These are phyloP conservation scores for Leishmania gerbilli DNA, from an alignment of 208 protist species.

Conservation along the genomic window DNA sequence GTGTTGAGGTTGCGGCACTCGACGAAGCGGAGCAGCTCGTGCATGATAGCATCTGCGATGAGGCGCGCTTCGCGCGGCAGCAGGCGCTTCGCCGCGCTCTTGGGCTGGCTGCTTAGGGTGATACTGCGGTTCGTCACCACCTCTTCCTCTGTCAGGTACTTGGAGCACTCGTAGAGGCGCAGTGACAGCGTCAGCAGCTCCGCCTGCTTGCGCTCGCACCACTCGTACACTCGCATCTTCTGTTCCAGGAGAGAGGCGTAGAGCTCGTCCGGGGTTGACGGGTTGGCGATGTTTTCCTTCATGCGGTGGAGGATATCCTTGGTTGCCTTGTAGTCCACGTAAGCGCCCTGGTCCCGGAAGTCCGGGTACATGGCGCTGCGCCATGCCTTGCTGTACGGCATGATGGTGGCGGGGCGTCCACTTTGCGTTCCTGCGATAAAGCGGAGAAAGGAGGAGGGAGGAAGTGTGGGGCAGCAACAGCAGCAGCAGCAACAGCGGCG, in stretches of 20 bases:
- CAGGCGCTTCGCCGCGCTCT: slow-evolving; percentile 17
- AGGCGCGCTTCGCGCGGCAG: slow-evolving; percentile 65
- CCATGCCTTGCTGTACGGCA: slow-evolving; percentile 90
- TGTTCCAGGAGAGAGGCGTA: slow-evolving; percentile 70
- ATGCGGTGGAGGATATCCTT: slow-evolving; percentile 88
- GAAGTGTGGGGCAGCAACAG: neutral
- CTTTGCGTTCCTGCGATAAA: neutral
- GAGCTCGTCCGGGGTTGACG: slow-evolving; percentile 76
- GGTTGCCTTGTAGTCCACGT: slow-evolving; percentile 87
- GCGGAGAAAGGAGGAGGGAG: neutral
- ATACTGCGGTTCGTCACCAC: slow-evolving; percentile 43
- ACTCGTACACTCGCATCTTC: slow-evolving; percentile 70
- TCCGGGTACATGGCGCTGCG: slow-evolving; percentile 85
- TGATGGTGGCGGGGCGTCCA: slow-evolving; percentile 8
- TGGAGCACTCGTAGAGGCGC: slow-evolving; percentile 57
- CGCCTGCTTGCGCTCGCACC: slow-evolving; percentile 70
- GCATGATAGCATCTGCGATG: slow-evolving; percentile 70
- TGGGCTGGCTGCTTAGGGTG: slow-evolving; percentile 17
- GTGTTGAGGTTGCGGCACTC: slow-evolving; percentile 87
- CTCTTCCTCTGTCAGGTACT: slow-evolving; percentile 68
- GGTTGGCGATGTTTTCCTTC: slow-evolving; percentile 88
- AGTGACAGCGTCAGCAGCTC: slow-evolving; percentile 64
- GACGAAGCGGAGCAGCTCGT: slow-evolving; percentile 84
- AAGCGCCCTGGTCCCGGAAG: slow-evolving; percentile 75
- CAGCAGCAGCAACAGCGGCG: no score